Percentiles rank a stretch among this genome's conserved stretches.
Conservation (phyloP, 2,329 filamentous ascomycete species). For the Colletotrichum cuscutae region DNA sequence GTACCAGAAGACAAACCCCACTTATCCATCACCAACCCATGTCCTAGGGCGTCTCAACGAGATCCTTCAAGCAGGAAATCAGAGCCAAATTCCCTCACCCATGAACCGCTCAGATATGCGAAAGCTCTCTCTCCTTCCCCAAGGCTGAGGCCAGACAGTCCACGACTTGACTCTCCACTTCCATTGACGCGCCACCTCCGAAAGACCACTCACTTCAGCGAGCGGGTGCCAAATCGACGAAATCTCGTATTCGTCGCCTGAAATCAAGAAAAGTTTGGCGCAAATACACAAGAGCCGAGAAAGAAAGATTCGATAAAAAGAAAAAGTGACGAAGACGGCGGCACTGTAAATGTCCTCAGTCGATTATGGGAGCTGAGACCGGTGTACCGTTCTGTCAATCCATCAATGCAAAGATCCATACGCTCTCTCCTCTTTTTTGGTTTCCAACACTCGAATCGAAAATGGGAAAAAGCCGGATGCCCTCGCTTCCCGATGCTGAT, state of each 20-base stretch:
- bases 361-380: neutral
- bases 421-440: conserved; percentile 8
- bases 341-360: neutral
- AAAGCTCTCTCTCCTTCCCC: neutral
- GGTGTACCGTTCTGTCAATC: neutral
- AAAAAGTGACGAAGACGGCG: neutral
- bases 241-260: neutral
- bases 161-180: neutral
- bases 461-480: conserved; percentile 3
- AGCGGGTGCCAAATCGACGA: neutral
- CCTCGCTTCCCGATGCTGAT: conserved; percentile 30
- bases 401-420: conserved; percentile 10
- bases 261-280: neutral
- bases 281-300: neutral
- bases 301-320: neutral
- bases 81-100: neutral
- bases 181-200: neutral
- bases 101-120: neutral
- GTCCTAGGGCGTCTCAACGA: neutral
- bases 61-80: neutral
- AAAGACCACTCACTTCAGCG: neutral
- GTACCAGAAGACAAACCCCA: neutral
- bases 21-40: neutral
- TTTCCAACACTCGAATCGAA: conserved; percentile 14
- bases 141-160: neutral